Percentiles rank a stretch among this genome's conserved stretches.
Conservation (phyloP, 257 asterid species). For the Fraxinus pennsylvanica region DNA sequence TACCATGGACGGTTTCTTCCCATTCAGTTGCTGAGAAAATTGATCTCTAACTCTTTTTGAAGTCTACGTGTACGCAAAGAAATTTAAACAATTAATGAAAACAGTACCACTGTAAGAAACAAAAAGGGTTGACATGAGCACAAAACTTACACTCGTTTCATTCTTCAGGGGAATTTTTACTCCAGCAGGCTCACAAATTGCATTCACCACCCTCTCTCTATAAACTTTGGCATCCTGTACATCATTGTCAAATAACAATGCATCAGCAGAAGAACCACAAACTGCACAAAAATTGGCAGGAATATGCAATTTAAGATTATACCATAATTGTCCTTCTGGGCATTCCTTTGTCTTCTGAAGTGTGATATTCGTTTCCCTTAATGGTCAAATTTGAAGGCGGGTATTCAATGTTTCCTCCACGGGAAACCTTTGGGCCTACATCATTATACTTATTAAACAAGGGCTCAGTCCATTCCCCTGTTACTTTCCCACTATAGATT, state of each 20-base stretch:
- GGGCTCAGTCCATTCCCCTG: background rate
- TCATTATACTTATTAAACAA: background rate
- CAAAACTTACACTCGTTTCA: conserved; percentile 35
- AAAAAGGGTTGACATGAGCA: background rate
- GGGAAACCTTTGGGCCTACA: background rate
- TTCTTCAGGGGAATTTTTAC: conserved; percentile 33
- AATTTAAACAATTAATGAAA: background rate
- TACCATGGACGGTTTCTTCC: conserved; percentile 38
- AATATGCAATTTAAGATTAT: conserved; percentile 6
- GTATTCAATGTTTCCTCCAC: conserved; percentile 24
- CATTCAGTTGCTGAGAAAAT: conserved; percentile 34
- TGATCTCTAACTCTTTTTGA: conserved; percentile 53
- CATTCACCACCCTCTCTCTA: conserved; percentile 39
- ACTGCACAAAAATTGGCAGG: conserved; percentile 5
- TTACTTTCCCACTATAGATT: background rate
- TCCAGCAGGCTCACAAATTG: conserved; percentile 31
- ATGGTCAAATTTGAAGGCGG: conserved; percentile 32
- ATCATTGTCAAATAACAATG: conserved; percentile 15
- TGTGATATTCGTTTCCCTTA: conserved; percentile 33
- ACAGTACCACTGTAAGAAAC: background rate
- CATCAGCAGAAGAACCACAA: conserved; percentile 30
- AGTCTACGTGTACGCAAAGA: conserved; percentile 28
- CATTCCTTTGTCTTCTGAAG: conserved; percentile 34
- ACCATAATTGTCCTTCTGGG: conserved; percentile 45
- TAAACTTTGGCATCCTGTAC: conserved; percentile 42